These are phyloP conservation scores for Pisolithus thermaeus DNA, from an alignment of 1,284 basidiomycete genomes.

Conservation along the genomic window DNA sequence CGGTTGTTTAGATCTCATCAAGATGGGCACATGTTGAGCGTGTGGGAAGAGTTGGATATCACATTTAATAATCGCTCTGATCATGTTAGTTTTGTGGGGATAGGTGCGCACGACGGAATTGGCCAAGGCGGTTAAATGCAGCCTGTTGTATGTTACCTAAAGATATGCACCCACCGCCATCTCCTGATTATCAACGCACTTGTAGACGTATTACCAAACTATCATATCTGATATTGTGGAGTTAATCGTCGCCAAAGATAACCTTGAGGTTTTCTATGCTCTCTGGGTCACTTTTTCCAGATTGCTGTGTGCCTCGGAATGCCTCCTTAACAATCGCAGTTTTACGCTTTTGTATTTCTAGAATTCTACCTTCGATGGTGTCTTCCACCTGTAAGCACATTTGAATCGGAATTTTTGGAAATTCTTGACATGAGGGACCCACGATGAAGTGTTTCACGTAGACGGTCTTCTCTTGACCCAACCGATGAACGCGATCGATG, in stretches of 20 bases:
- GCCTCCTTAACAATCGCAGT: conserved; percentile 80
- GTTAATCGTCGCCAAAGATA: conserved; percentile 51
- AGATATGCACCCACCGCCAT: too few relatives aligned
- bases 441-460: conserved; percentile 91
- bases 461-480: conserved; percentile 82
- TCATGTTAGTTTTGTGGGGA: too few relatives aligned
- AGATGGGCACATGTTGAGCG: too few relatives aligned
- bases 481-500: conserved; percentile 75
- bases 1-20: too few relatives aligned
- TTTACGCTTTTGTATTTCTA: conserved; percentile 87
- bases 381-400: conserved; percentile 47
- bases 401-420: background rate
- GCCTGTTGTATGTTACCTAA: too few relatives aligned
- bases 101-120: too few relatives aligned
- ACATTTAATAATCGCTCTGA: too few relatives aligned
- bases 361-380: conserved; percentile 77
- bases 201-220: too few relatives aligned
- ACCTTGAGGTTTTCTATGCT: conserved; percentile 74
- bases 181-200: too few relatives aligned
- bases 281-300: conserved; percentile 48
- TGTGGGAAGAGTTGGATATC: too few relatives aligned
- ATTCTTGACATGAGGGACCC: conserved; percentile 23
- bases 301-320: conserved; percentile 47
- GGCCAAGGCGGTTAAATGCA: too few relatives aligned
- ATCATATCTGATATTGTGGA: background rate